Base-by-base conservation (phyloP, 305 asterid genomes). In the Fraxinus sp. region DNA sequence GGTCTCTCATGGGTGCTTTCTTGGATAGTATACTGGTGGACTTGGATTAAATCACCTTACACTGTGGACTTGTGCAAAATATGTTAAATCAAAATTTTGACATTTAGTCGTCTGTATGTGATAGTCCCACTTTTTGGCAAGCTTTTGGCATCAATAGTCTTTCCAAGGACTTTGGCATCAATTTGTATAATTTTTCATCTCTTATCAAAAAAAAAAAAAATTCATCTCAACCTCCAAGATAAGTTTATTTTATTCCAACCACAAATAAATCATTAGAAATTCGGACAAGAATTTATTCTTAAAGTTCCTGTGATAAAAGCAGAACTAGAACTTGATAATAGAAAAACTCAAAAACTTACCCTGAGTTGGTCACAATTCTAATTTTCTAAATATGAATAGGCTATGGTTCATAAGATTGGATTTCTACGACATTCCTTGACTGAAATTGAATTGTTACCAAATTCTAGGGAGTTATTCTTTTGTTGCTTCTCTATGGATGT, bases 71-170 rank as follows among this genome's bases (percentile, higher is more conserved):
- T 72, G 74, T 66, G 39, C 79, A 55, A 30, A 49, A 20, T 41
- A 52, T 49, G n/a, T 36, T 11, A 22, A 35, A 10, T 46, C 16
- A 39, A 84, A 26, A 55, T 41, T 41, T 41, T 41, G 4, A 41
- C 1, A 41, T 10, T 41, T 10, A 41, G 52, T 41, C 16, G 77
- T 77, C 11, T 55, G 22, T 41, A 68, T 44, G 57, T 46, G 81
- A 20, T 78, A 9, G 35, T 26, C 74, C 14, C 75, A 76, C 82
- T 41, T 82, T 79, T 78, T 39, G 41, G 72, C 72, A 68, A 80
- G 68, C 59, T 41, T 77, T 80, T 77, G 7, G 74, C 52, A 30
- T 66, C 46, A 39, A 13, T 11, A 7, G 13, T n/a, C n/a, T 37
- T 59, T 62, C 59, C 3, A 7, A 10, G 71, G 57, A 26, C 32